Evolutionary conservation across 441 rosid species (phyloP).

Genomic region (Corymbia calophylla): DNA sequence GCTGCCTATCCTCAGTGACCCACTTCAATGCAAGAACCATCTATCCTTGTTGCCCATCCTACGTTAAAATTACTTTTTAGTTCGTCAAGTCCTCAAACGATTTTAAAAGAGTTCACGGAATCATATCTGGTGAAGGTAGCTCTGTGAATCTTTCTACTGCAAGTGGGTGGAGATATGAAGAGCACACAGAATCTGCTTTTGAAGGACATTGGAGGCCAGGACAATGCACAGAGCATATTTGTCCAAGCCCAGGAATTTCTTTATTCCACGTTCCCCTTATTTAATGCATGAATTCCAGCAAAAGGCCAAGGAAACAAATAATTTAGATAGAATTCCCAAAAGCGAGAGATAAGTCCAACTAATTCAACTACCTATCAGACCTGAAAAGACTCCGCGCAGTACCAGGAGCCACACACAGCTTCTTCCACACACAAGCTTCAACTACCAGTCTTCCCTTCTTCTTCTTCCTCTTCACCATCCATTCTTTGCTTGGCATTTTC

Average conservation of each 20-base stretch:
- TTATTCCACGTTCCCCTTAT: background rate
- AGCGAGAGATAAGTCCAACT: too few relatives aligned
- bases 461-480: background rate
- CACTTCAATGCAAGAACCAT: background rate
- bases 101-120: background rate
- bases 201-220: background rate
- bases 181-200: background rate
- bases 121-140: background rate
- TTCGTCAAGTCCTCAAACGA: background rate
- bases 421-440: slow-evolving; percentile 1
- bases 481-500: background rate
- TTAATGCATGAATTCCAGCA: background rate
- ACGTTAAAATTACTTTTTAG: background rate
- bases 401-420: background rate
- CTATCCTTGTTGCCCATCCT: background rate
- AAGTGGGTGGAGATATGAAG: background rate
- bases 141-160: background rate
- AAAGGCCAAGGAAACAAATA: background rate
- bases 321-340: background rate
- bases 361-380: slow-evolving; percentile 16
- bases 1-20: background rate
- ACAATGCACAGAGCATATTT: background rate
- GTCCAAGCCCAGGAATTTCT: background rate
- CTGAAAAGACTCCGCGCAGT: background rate
- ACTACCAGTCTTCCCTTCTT: slow-evolving; percentile 26